These are phyloP conservation scores for Elsinoe batatas DNA, from an alignment of 2,329 filamentous ascomycete species.

Conservation along the genomic window DNA sequence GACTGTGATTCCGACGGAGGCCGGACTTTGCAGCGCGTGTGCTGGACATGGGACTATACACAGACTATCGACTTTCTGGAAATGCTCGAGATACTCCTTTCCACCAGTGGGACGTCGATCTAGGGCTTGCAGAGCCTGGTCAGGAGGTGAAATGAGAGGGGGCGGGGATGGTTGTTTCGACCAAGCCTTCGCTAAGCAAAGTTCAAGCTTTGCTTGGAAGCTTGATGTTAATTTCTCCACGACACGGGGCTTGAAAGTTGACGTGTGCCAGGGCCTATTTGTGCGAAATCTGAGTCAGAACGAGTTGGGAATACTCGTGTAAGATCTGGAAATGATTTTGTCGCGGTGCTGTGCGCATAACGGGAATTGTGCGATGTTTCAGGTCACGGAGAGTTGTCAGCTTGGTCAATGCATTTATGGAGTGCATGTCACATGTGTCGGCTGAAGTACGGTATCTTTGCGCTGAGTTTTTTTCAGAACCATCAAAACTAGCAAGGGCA, in stretches of 20 bases:
- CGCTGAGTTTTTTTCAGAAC: not conserved
- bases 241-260: not conserved
- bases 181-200: constrained; percentile 11
- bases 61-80: not conserved
- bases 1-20: not conserved
- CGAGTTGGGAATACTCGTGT: not conserved
- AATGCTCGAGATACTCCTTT: not conserved
- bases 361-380: not conserved
- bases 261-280: not conserved
- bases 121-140: constrained; percentile 1
- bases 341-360: not conserved
- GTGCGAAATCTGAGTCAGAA: too few relatives aligned
- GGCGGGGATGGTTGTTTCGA: not conserved
- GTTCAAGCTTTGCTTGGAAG: constrained; percentile 4
- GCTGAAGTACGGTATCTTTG: not conserved
- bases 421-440: not conserved
- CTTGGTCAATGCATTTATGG: not conserved
- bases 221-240: constrained; percentile 11
- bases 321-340: not conserved
- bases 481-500: constrained; percentile 1
- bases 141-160: not conserved
- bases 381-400: not conserved
- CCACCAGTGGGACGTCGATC: constrained; percentile 1
- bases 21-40: not conserved
- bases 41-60: too few relatives aligned